These are phyloP conservation scores for Fagus sylvatica DNA, from an alignment of 306 rosid species.

Conservation along the genomic window DNA sequence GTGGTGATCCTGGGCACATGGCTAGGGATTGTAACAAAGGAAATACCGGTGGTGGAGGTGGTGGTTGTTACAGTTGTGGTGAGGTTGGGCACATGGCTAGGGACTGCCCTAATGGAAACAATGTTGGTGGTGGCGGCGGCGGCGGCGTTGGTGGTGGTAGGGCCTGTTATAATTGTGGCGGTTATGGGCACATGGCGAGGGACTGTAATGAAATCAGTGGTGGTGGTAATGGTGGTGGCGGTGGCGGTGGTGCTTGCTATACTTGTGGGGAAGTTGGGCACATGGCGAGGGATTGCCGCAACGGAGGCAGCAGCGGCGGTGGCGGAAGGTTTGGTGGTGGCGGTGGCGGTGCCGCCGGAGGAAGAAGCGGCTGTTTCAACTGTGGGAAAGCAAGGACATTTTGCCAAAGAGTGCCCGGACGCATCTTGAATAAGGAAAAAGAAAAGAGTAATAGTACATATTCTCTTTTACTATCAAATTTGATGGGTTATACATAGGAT, in stretches of 20 bases:
- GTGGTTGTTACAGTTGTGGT: conserved; percentile 61
- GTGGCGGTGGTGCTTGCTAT: conserved; percentile 36
- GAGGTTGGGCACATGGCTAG: conserved; percentile 73
- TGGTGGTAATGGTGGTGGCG: conserved; percentile 18
- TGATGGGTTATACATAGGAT: conserved; percentile 40
- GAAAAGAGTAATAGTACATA: conserved; percentile 65
- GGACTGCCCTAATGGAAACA: conserved; percentile 52
- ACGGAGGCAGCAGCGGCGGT: conserved; percentile 29
- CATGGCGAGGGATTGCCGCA: conserved; percentile 67
- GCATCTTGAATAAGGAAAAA: conserved; percentile 30
- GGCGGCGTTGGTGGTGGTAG: conserved; percentile 29
- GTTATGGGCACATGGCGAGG: conserved; percentile 59
- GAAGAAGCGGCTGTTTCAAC: conserved; percentile 45
- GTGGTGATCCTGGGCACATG: conserved; percentile 71
- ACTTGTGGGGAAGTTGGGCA: conserved; percentile 71
- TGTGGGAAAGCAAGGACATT: conserved; percentile 79
- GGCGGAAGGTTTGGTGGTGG: conserved; percentile 26
- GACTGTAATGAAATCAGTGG: conserved; percentile 38
- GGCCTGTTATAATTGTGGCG: conserved; percentile 61
- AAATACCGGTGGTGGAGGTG: conserved; percentile 30
- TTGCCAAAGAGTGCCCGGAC: conserved; percentile 72
- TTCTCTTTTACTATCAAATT: conserved; percentile 30
- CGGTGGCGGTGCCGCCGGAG: conserved; percentile 12
- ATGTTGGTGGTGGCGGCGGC: conserved; percentile 17
- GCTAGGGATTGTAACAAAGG: conserved; percentile 64